Percentiles rank a stretch among this genome's conserved stretches.
These are phyloP conservation scores for Naganishia cerealis DNA, from an alignment of 1,284 basidiomycete species.

Conservation along the genomic window DNA sequence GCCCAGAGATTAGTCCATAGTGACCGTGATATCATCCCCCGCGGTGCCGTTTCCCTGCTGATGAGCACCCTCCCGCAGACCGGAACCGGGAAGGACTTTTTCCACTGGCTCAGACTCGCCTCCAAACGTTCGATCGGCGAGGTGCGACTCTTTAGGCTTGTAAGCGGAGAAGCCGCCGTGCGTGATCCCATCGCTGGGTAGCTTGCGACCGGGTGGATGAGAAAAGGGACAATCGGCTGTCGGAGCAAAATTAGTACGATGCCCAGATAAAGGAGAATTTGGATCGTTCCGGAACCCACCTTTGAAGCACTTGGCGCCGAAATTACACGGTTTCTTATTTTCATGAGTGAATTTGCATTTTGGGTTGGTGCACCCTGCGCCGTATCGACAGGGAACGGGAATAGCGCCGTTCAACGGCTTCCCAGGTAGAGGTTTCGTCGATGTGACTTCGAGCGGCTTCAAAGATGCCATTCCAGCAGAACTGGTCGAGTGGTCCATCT, in stretches of 20 bases:
- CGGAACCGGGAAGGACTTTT: conserved; percentile 30
- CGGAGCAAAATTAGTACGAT: not conserved
- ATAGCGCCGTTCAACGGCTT: conserved; percentile 33
- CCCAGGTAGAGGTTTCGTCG: conserved; percentile 16
- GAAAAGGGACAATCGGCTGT: conserved; percentile 32
- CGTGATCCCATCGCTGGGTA: conserved; percentile 13
- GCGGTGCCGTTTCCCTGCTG: conserved; percentile 3
- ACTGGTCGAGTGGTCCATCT: conserved; percentile 13
- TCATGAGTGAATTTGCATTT: conserved; percentile 33
- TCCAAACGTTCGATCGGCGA: conserved; percentile 27
- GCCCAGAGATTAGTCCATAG: not conserved
- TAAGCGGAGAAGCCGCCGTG: conserved; percentile 22
- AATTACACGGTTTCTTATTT: conserved; percentile 30
- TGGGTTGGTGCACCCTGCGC: conserved; percentile 29
- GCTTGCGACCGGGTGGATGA: conserved; percentile 32
- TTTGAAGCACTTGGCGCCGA: conserved; percentile 34
- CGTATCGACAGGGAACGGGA: conserved; percentile 31
- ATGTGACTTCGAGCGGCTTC: conserved; percentile 8
- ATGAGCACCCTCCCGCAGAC: conserved; percentile 15
- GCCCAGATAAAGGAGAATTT: not conserved
- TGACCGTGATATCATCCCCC: conserved; percentile 1
- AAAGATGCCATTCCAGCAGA: conserved; percentile 1
- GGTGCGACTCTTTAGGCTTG: conserved; percentile 27
- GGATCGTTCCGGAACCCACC: conserved; percentile 11
- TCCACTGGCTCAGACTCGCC: conserved; percentile 22